phyloP scores from a whole-genome alignment of 306 rosid species.

The Casuarina glauca region DNA sequence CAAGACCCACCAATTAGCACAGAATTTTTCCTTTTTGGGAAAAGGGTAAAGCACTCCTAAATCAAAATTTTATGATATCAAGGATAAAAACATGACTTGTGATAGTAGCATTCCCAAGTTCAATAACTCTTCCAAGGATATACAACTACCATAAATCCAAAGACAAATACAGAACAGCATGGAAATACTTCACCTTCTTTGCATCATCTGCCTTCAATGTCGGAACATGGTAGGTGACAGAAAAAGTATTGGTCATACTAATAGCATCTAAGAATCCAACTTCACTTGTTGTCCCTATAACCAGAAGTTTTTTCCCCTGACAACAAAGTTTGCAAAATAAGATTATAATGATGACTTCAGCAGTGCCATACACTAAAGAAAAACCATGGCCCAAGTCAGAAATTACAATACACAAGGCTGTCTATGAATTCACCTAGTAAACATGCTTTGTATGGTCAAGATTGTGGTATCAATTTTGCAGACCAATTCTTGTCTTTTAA shows the following conservation, averaged over 20 bases:
- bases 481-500: not conserved
- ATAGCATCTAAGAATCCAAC: constrained; percentile 75
- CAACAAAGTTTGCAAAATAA: constrained; percentile 22
- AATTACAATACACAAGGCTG: not conserved
- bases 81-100: too few species aligned
- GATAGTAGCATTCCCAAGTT: too few species aligned
- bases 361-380: not conserved
- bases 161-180: constrained; percentile 17
- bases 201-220: constrained; percentile 62
- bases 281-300: constrained; percentile 91
- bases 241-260: constrained; percentile 76
- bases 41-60: too few species aligned
- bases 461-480: constrained; percentile 9
- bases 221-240: constrained; percentile 82
- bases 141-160: constrained; percentile 1
- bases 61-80: too few species aligned
- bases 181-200: constrained; percentile 62
- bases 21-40: too few species aligned
- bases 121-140: too few species aligned
- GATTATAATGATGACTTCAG: constrained; percentile 17
- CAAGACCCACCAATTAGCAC: too few species aligned
- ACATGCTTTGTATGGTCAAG: constrained; percentile 20
- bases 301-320: constrained; percentile 94
- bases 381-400: not conserved
- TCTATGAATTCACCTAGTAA: not conserved